A percentile compares a stretch with the other conserved stretches of the same genome.
Evolutionary conservation across 345 rosid genomes (phyloP).

Genomic region (Gossypium longicalyx): DNA sequence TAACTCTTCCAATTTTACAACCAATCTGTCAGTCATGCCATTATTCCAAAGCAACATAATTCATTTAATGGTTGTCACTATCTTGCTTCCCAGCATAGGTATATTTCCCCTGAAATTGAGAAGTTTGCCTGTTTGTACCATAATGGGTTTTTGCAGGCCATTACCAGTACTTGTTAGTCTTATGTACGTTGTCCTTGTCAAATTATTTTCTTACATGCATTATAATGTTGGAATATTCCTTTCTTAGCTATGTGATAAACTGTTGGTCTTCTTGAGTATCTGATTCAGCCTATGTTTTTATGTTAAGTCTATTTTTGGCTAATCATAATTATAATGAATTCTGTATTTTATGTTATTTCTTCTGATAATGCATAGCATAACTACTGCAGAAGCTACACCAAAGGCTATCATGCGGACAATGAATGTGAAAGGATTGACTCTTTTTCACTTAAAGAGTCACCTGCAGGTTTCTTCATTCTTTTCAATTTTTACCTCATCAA

Average conservation of each 20-base stretch:
- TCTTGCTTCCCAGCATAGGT: background rate
- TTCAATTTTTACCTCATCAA: background rate
- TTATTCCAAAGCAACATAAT: background rate
- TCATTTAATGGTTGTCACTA: background rate
- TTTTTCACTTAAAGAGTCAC: conserved; percentile 88
- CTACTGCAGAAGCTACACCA: conserved; percentile 82
- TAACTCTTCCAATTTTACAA: background rate
- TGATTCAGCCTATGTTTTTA: background rate
- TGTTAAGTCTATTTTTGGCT: background rate
- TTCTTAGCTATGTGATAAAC: background rate
- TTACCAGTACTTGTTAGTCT: background rate
- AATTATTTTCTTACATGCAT: background rate
- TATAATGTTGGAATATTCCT: background rate
- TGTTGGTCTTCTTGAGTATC: conserved; percentile 5
- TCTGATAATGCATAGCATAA: background rate
- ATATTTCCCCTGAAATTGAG: background rate
- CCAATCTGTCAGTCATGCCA: background rate
- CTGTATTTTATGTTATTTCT: conserved; percentile 9
- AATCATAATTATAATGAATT: background rate
- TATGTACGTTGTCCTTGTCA: background rate
- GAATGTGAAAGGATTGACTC: conserved; percentile 85
- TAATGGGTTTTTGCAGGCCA: background rate
- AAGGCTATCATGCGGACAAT: conserved; percentile 91
- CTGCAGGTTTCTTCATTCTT: conserved; percentile 61
- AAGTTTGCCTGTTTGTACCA: background rate